phyloP scores from a whole-genome alignment of 2,329 filamentous ascomycete species.

The Xylariaceae sp. region DNA sequence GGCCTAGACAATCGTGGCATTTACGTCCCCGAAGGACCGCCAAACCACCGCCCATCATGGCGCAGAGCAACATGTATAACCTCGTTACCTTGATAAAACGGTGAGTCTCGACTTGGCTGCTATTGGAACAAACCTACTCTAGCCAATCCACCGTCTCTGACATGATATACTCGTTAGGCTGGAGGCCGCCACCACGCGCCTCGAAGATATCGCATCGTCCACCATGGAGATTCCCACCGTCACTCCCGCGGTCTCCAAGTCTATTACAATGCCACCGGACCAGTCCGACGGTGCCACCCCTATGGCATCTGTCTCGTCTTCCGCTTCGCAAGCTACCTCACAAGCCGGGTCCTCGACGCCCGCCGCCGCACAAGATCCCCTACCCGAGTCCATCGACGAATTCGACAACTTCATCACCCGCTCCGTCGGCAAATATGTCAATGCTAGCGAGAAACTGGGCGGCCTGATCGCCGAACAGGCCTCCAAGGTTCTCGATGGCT shows the following conservation, averaged over 20 bases:
- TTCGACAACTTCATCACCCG: constrained; percentile 74
- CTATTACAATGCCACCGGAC: constrained; percentile 34
- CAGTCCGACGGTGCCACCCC: constrained; percentile 34
- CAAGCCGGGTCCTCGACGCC: constrained; percentile 34
- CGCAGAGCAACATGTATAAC: constrained; percentile 86
- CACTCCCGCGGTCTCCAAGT: constrained; percentile 40
- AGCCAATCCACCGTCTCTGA: constrained; percentile 34
- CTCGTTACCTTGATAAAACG: constrained; percentile 96
- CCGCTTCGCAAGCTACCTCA: constrained; percentile 8
- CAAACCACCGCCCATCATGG: constrained; percentile 45
- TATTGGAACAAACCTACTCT: not conserved
- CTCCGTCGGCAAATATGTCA: constrained; percentile 71
- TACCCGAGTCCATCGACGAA: constrained; percentile 76
- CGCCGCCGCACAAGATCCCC: constrained; percentile 42
- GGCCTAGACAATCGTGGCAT: constrained; percentile 1
- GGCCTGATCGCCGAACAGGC: constrained; percentile 73
- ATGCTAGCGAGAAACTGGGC: constrained; percentile 71
- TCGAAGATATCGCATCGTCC: constrained; percentile 91
- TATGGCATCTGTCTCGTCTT: constrained; percentile 34
- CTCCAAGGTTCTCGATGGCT: constrained; percentile 54
- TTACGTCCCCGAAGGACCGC: not conserved
- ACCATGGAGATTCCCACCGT: constrained; percentile 55
- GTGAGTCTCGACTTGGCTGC: constrained; percentile 47
- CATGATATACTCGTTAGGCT: constrained; percentile 58
- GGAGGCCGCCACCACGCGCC: constrained; percentile 89